Conservation (phyloP, 2,329 filamentous ascomycete species). For the Beauveria asiatica region DNA sequence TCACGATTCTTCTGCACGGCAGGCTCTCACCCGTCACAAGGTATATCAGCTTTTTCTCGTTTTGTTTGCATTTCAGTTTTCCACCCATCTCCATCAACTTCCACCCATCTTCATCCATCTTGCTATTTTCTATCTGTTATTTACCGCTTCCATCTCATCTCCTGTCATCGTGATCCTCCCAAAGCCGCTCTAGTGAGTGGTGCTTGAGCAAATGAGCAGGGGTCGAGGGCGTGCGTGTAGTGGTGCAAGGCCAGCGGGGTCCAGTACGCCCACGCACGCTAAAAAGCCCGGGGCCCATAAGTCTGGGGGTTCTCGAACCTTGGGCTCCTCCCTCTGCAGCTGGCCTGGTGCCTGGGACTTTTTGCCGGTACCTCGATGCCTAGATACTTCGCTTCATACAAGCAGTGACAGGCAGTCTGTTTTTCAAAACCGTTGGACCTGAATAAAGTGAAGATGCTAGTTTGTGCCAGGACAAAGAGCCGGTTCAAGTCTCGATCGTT, state of each 20-base stretch:
- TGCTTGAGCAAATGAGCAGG: background rate
- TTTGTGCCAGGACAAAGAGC: too few relatives aligned
- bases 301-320: conserved; percentile 12
- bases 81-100: background rate
- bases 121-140: background rate
- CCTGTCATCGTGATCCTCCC: background rate
- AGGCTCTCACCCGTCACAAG: background rate
- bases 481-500: too few relatives aligned
- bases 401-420: too few relatives aligned
- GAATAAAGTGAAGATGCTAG: too few relatives aligned
- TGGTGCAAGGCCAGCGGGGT: background rate
- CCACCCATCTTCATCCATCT: background rate
- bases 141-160: background rate
- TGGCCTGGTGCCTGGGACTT: background rate
- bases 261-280: conserved; percentile 1
- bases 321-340: background rate
- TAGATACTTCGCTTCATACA: too few relatives aligned
- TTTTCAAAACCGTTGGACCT: too few relatives aligned
- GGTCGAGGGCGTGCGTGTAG: conserved; percentile 2
- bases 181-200: background rate
- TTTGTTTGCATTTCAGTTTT: background rate
- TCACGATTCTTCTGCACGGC: too few relatives aligned
- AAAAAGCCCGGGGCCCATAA: conserved; percentile 5
- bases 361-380: background rate
- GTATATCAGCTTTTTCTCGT: background rate